phyloP scores from a whole-genome alignment of 2,329 filamentous ascomycete species.

The Purpureocillium takamizusanense region DNA sequence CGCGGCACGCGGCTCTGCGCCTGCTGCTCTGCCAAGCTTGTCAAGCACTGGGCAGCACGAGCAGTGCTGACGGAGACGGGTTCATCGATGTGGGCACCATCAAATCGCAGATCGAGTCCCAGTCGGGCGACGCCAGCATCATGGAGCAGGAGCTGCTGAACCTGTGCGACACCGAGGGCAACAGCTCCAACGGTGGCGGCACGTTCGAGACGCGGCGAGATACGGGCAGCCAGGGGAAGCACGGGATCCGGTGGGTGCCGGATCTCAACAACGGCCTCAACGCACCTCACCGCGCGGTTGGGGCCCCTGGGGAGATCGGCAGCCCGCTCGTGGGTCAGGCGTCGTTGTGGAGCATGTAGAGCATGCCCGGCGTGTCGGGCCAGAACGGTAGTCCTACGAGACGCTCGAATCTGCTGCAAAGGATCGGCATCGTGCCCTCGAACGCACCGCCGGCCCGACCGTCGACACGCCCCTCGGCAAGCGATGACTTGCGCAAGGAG shows the following conservation, averaged over 20 bases:
- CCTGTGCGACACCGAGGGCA: slow-evolving; percentile 88
- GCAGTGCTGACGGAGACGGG: slow-evolving; percentile 39
- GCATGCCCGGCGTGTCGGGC: slow-evolving; percentile 7
- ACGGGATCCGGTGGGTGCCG: slow-evolving; percentile 45
- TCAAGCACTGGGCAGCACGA: slow-evolving; percentile 43
- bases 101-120: slow-evolving; percentile 56
- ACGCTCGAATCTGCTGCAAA: slow-evolving; percentile 10
- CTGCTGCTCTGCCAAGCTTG: slow-evolving; percentile 71
- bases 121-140: slow-evolving; percentile 27
- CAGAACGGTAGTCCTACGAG: slow-evolving; percentile 7
- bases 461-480: background rate
- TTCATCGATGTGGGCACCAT: slow-evolving; percentile 63
- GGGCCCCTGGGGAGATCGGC: slow-evolving; percentile 59
- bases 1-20: slow-evolving; percentile 60
- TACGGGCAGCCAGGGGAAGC: slow-evolving; percentile 22
- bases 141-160: slow-evolving; percentile 63
- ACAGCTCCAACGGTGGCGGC: slow-evolving; percentile 78
- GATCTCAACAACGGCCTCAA: slow-evolving; percentile 35
- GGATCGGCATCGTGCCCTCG: slow-evolving; percentile 5
- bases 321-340: slow-evolving; percentile 48
- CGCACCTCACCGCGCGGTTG: slow-evolving; percentile 34
- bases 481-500: too few species aligned
- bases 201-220: slow-evolving; percentile 63
- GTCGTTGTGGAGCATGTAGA: slow-evolving; percentile 26
- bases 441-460: background rate